Base-by-base conservation (phyloP, 2,329 filamentous ascomycete species). In the Trichothecium sympodiale region DNA sequence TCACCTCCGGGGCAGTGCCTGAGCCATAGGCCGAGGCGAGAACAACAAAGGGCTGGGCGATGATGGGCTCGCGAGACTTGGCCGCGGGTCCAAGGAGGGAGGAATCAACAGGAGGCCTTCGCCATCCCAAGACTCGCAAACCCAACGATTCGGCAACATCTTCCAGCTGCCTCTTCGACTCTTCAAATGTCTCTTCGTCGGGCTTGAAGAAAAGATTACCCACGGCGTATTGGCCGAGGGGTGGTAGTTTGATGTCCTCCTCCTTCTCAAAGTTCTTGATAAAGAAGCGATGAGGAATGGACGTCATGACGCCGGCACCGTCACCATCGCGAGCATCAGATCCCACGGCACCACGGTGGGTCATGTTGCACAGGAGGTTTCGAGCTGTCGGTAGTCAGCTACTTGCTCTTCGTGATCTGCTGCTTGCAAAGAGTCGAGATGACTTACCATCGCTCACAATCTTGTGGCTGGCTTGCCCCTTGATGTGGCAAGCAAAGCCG, bases 181-280 rank as follows among this genome's bases (percentile, higher is more conserved):
- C 83, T 54, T 87, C 82, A 56, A 95, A 65, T 47, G 84, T 81
- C 64, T 94, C 83, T 54, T 84, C 74, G 56, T 95, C 87, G 46
- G 89, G 91, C 71, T 95, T 96, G 72, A 98, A 95, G 69, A 98
- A 98, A 53, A 98, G 64, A 63, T 98, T 98, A 52, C 89, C 89
- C 51, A 88, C 88, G 41, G 91, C 91, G 65, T 98, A 98, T 64
- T 96, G 86, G 50, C 89, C 91, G 45, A 80, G 69, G 44, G 83
- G 80, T 42, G 91, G 91, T 44, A 98, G 71, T 61, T 86, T 82
- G 55, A 91, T 80, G 56, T 80, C 83, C 55, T 86, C 82, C 65
- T 95, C 86, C 50, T 81, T 82, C 61, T 85, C 87, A 61, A 96
- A 96, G 61, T 96, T 94, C 73, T 96, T 98, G 57, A 94, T 71